Evolutionary conservation across 1,284 basidiomycete genomes (phyloP), one percentile per base, ranked within the genome.

Genomic region (Phylloporus gajari): DNA sequence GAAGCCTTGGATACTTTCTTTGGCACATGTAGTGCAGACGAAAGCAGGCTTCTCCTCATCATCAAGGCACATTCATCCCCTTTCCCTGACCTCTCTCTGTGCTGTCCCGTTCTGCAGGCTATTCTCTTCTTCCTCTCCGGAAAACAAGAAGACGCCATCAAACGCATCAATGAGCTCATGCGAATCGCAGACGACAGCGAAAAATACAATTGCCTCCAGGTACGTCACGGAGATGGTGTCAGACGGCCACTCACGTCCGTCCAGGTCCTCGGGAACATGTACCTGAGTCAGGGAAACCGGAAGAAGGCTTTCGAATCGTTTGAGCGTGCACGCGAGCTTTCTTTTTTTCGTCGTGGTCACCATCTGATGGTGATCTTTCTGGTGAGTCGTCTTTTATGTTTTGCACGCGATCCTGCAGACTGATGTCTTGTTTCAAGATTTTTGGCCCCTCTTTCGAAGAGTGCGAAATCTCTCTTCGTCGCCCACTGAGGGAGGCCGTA

Each of bases 51-150:
- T n/a, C 25, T 61, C 60, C 38, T n/a, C 1, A 35, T 61, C 38
- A 25, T 58, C 19, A 59, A 59, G 56, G 56, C 21, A 9, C 3
- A 40, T 27, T 11, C 1, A 44, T 42, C 21, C 38, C 15, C 17
- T 15, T 63, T 27, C 19, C 27, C 40, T 61, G 32, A 46, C 75
- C 68, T 40, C 67, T 75, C 23, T 30, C 64, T n/a, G n/a, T n/a
- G 9, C 44, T 74, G 1, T 44, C 71, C 19, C 40, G 56, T 70
- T 40, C 17, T 25, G 3, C 38, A 75, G 73, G 74, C 74, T 4
- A 73, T 73, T n/a, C 38, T 74, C 38, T 60, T 73, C 44, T 74
- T 74, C 48, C 30, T 62, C 44, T 68, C 65, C 5, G 68, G 68
- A 40, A 69, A 75, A 25, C 67, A 32, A 8, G 65, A 69, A 25